Evolutionary conservation across 768 basidiomycete species (phyloP).

Genomic region (Amanita rimosa): DNA sequence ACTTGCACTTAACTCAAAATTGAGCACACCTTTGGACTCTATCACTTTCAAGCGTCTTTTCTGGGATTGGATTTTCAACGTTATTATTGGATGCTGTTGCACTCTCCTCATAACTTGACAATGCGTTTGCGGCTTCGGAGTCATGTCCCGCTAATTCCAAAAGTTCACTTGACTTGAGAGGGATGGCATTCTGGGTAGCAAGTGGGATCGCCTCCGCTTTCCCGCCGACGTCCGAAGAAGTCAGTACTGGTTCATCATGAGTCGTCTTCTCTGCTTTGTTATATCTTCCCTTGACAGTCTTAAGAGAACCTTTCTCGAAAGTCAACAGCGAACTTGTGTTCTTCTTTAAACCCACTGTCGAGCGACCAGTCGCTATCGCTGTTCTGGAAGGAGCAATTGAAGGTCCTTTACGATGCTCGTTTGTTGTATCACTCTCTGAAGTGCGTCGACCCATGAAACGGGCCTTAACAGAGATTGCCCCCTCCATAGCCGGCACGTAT

Average conservation of each 20-base stretch:
- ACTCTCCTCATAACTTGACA: constrained; percentile 53
- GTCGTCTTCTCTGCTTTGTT: constrained; percentile 6
- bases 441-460: constrained; percentile 22
- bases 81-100: neutral
- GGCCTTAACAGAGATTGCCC: constrained; percentile 39
- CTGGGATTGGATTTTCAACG: neutral
- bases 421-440: constrained; percentile 7
- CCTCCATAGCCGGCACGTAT: constrained; percentile 17
- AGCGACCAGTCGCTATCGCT: constrained; percentile 41
- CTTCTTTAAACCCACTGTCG: constrained; percentile 31
- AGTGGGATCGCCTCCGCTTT: neutral
- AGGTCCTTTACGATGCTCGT: constrained; percentile 3
- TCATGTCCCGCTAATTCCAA: constrained; percentile 39
- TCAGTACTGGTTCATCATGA: neutral
- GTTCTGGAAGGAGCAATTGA: constrained; percentile 7
- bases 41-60: neutral
- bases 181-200: constrained; percentile 1
- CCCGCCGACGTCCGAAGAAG: neutral
- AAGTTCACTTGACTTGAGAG: constrained; percentile 22
- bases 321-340: constrained; percentile 44
- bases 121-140: constrained; percentile 20
- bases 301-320: constrained; percentile 37
- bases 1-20: neutral
- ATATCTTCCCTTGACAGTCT: constrained; percentile 38
- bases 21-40: neutral